phyloP scores from a whole-genome alignment of 345 rosid species.

The Aurinia saxatilis region DNA sequence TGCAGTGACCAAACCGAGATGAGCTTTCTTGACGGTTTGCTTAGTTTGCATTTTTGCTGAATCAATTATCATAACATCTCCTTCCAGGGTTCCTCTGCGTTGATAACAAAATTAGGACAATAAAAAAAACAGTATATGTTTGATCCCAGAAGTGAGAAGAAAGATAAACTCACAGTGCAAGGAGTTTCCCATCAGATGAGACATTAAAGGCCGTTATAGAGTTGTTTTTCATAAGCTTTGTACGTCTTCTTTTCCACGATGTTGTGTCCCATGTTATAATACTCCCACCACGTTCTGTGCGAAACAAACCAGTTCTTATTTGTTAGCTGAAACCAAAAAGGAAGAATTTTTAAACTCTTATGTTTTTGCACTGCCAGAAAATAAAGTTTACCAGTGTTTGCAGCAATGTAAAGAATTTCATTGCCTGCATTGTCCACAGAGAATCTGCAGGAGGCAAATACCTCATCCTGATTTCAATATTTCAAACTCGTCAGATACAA shows the following conservation, averaged over 20 bases:
- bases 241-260: slow-evolving; percentile 49
- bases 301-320: not conserved
- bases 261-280: slow-evolving; percentile 66
- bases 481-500: slow-evolving; percentile 12
- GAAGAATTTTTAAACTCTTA: not conserved
- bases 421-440: slow-evolving; percentile 38
- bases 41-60: slow-evolving; percentile 40
- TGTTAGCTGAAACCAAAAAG: not conserved
- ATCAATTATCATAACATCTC: slow-evolving; percentile 55
- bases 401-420: slow-evolving; percentile 58
- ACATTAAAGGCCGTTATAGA: slow-evolving; percentile 63
- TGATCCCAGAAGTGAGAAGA: not conserved
- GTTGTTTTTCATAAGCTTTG: slow-evolving; percentile 50
- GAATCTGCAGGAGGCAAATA: slow-evolving; percentile 76
- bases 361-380: not conserved
- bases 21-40: slow-evolving; percentile 56
- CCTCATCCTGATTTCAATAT: slow-evolving; percentile 56
- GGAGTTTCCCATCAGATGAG: slow-evolving; percentile 73
- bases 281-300: slow-evolving; percentile 59
- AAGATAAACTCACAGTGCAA: slow-evolving; percentile 48
- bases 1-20: slow-evolving; percentile 80
- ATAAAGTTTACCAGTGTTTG: slow-evolving; percentile 57
- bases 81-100: slow-evolving; percentile 68
- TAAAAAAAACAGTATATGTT: not conserved
- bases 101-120: not conserved